phyloP scores from a whole-genome alignment of 768 basidiomycete species.

The Mycena metata region DNA sequence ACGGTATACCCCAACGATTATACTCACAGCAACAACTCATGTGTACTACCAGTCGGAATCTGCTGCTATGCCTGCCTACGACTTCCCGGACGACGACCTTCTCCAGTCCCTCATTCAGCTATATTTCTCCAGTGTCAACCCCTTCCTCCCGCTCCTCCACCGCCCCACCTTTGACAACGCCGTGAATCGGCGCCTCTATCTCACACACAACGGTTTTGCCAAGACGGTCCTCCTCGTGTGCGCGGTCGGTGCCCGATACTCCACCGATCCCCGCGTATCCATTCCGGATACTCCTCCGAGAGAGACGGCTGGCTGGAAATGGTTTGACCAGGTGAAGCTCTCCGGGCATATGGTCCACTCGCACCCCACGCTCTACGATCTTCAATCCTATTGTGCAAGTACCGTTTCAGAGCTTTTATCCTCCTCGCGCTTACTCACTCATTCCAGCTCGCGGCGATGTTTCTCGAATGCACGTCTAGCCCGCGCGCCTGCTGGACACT shows the following conservation, averaged over 20 bases:
- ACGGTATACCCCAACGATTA: no score
- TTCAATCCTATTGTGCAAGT: constrained; percentile 55
- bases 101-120: constrained; percentile 57
- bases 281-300: neutral
- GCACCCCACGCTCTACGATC: constrained; percentile 42
- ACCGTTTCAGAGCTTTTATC: neutral
- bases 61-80: constrained; percentile 31
- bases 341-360: neutral
- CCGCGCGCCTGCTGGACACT: constrained; percentile 66
- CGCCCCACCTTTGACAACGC: constrained; percentile 55
- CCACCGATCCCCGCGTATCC: constrained; percentile 58
- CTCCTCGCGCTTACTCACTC: neutral
- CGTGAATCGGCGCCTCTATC: constrained; percentile 43
- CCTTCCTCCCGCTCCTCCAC: constrained; percentile 59
- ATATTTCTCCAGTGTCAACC: constrained; percentile 62
- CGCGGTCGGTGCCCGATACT: constrained; percentile 62
- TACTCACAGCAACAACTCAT: no score
- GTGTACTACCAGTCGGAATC: constrained; percentile 29
- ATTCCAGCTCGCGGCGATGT: constrained; percentile 20
- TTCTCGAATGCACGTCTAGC: constrained; percentile 23
- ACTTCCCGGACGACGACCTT: constrained; percentile 55
- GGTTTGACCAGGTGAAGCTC: constrained; percentile 55
- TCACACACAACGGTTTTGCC: constrained; percentile 58
- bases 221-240: constrained; percentile 60
- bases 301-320: constrained; percentile 55